Base-by-base conservation (phyloP, 2,329 filamentous ascomycete species). In the Dactylellina haptotyla region DNA sequence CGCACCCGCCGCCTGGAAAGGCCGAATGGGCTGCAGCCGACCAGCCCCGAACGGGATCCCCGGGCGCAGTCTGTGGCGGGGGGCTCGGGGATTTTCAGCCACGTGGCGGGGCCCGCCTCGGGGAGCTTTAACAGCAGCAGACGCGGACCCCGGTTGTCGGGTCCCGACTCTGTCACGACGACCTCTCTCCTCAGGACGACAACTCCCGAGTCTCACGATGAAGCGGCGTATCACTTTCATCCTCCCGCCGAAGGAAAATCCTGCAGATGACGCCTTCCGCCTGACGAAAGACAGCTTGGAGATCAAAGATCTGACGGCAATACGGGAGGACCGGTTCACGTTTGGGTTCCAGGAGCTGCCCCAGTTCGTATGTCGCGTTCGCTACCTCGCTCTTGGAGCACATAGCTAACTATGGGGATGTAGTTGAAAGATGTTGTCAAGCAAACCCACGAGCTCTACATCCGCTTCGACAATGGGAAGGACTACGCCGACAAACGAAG, bases 241-340 rank as follows among this genome's bases (percentile, higher is more conserved):
- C 28, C 34, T 51, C 23, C 48, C 69, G n/a, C 61, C 69, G 16
- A 4, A 48, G 14, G 56, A 72, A n/a, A 53, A 64, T 23, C 30
- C 48, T 9, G 16, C 61, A 6, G 69, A 73, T 6, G 61, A 73
- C 16, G 46, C 61, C 30, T 61, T 73, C n/a, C 37, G 16, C 10
- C 69, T 73, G 28, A 32, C 61, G 23, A 51, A 66, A 34, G 56
- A 62, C 12, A 56, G 34, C 39, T 32, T 75, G 32, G 32, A 48
- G 30, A 46, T 75, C 18, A 67, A 62, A 43, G 28, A 43, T 6
- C 41, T 75, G 14, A 69, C 63, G 16, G 74, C 77, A 12, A 69
- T 74, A 23, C 76, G 76, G 26, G 77, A 78, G 41, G 77, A 78
- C 39, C 56, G 69, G 1, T 71, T 75, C 37, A 76, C 76, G 6